These are phyloP conservation scores for Diplodia sapinea DNA, from an alignment of 2,329 filamentous ascomycete genomes.

Conservation along the genomic window DNA sequence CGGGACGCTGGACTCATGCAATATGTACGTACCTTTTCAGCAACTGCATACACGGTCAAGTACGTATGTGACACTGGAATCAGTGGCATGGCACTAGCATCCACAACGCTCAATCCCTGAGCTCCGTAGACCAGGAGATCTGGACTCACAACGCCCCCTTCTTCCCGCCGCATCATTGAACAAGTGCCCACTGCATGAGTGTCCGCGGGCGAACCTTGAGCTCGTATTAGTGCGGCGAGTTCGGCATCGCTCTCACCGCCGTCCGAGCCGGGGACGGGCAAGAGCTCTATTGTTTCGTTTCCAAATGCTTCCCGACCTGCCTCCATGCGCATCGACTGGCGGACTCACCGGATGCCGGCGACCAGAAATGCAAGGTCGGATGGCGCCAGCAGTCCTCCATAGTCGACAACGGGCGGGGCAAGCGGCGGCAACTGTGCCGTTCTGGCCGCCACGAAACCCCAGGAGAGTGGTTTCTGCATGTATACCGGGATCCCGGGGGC, in stretches of 20 bases:
- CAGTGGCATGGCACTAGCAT: background rate
- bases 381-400: background rate
- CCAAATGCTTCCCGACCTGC: background rate
- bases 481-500: too few relatives aligned
- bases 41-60: background rate
- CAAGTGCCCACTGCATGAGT: background rate
- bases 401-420: too few relatives aligned
- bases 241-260: background rate
- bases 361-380: background rate
- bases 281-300: background rate
- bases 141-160: background rate
- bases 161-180: background rate
- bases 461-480: too few relatives aligned
- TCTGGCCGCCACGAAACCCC: too few relatives aligned
- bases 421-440: too few relatives aligned
- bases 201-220: background rate
- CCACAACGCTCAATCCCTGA: background rate
- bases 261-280: background rate
- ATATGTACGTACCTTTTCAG: background rate
- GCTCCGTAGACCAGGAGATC: background rate
- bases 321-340: background rate
- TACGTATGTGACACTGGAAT: background rate
- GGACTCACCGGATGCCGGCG: background rate
- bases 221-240: background rate
- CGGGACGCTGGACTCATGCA: background rate